These are phyloP conservation scores for Wickerhamiella pararugosa DNA, from an alignment of 1,139 yeast species.

Conservation along the genomic window DNA sequence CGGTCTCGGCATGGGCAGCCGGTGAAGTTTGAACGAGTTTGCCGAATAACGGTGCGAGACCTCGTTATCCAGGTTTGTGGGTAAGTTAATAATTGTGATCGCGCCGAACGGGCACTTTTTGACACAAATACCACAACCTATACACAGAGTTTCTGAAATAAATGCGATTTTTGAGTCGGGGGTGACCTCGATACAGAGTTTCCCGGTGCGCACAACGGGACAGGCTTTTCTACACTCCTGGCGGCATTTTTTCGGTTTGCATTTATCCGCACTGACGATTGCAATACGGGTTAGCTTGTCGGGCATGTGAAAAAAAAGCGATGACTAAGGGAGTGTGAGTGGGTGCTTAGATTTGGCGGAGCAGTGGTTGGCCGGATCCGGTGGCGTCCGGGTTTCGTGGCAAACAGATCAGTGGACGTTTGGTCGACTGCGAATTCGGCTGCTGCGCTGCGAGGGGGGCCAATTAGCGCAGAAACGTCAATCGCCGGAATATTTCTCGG, in stretches of 20 bases:
- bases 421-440: too few relatives aligned
- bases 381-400: too few relatives aligned
- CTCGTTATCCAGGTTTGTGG: conserved; percentile 82
- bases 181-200: conserved; percentile 89
- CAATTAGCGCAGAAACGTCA: too few relatives aligned
- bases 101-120: conserved; percentile 98
- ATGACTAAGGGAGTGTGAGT: too few relatives aligned
- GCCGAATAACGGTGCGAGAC: conserved; percentile 97
- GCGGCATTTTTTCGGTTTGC: conserved; percentile 96
- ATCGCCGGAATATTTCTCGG: too few relatives aligned
- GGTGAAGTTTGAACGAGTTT: conserved; percentile 88
- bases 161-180: conserved; percentile 88
- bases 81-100: conserved; percentile 83
- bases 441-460: too few relatives aligned
- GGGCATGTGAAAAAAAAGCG: too few relatives aligned
- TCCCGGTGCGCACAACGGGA: conserved; percentile 96
- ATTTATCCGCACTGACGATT: conserved; percentile 80
- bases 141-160: conserved; percentile 88
- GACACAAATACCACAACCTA: conserved; percentile 99
- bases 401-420: too few relatives aligned
- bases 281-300: conserved; percentile 38
- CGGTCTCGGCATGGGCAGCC: conserved; percentile 97
- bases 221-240: conserved; percentile 95
- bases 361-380: too few relatives aligned
- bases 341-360: too few relatives aligned